These are phyloP conservation scores for Ogataea populi-albae DNA, from an alignment of 805 yeast species.

Conservation along the genomic window DNA sequence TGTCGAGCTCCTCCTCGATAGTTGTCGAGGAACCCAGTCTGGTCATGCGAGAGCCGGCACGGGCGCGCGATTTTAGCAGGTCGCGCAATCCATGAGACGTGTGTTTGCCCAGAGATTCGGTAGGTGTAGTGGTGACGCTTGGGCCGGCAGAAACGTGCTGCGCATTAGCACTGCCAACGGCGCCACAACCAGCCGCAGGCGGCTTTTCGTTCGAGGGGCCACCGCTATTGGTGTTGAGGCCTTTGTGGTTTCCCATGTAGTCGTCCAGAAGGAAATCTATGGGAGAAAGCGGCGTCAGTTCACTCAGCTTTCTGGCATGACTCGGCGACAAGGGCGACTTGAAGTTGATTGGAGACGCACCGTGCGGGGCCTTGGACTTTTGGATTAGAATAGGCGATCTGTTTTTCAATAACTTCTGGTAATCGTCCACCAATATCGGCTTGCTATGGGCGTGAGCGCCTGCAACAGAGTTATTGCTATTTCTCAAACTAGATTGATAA, in stretches of 20 bases:
- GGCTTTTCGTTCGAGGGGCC: too few species aligned
- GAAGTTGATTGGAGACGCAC: constrained; percentile 19
- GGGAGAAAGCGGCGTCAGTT: constrained; percentile 35
- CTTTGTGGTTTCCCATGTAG: constrained; percentile 14
- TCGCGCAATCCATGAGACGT: background rate
- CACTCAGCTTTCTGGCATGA: constrained; percentile 31
- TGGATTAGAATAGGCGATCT: constrained; percentile 5
- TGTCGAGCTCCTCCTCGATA: constrained; percentile 3
- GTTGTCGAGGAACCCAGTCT: constrained; percentile 3
- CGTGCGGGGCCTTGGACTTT: constrained; percentile 3
- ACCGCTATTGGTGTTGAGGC: background rate
- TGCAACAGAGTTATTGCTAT: background rate
- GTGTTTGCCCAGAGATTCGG: constrained; percentile 2
- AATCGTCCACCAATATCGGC: constrained; percentile 6
- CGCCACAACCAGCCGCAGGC: too few species aligned
- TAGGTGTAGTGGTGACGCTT: background rate
- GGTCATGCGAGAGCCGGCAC: constrained; percentile 4
- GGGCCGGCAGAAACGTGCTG: background rate
- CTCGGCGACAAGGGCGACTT: constrained; percentile 29
- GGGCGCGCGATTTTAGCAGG: constrained; percentile 3
- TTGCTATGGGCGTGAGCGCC: constrained; percentile 3
- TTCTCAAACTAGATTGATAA: background rate
- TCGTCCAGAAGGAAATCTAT: constrained; percentile 34
- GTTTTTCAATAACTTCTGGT: constrained; percentile 4
- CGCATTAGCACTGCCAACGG: background rate